Base-by-base conservation (phyloP, 2,329 filamentous ascomycete species). In the Fusarium virguliforme region DNA sequence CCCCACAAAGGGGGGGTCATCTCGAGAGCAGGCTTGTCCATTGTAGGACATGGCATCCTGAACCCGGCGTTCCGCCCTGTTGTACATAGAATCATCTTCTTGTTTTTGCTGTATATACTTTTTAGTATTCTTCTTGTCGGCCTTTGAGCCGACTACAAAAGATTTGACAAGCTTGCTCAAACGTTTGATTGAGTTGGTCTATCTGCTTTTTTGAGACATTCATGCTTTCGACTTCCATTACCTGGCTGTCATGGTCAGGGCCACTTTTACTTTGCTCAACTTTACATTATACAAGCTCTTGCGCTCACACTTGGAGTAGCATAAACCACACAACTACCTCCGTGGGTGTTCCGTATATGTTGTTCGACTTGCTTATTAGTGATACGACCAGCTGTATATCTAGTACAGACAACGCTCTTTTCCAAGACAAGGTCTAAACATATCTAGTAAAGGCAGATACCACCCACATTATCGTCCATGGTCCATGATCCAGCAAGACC, bases 401-500 rank as follows among this genome's bases (percentile, higher is more conserved):
- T 26, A 53, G 24, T 38, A 12, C 34, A 22, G 15, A 12, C 41
- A 6, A 64, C 32, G 30, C 46, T 46, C 41, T 37, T 26, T 48
- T 32, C 28, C n/a, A 43, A 34, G 3, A 40, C 34, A 38, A n/a
- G n/a, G 18, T 30, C 35, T 35, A 46, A 37, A 48, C 43, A 48
- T 26, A 13, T 28, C 63, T 68, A 89, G 67, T 87, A 88, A 62
- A 84, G 83, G 74, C 88, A 90, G 34, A 90, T 87, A 0, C 89
- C 89, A 6, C 89, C 94, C 57, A 90, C 90, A 68, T 89, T 88
- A 64, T 97, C 94, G 75, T 97, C 94, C 77, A 96, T 91, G n/a
- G 90, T 92, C 95, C 95, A 98, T 0, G 90, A 91, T 3, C 93
- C 94, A 6, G 94, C 94, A 58, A 98, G 83, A 0, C 95, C 95